Percentiles rank a stretch among this genome's conserved stretches.
These are phyloP conservation scores for Aspergillus ellipticus DNA, from an alignment of 495 filamentous ascomycete species.

Conservation along the genomic window DNA sequence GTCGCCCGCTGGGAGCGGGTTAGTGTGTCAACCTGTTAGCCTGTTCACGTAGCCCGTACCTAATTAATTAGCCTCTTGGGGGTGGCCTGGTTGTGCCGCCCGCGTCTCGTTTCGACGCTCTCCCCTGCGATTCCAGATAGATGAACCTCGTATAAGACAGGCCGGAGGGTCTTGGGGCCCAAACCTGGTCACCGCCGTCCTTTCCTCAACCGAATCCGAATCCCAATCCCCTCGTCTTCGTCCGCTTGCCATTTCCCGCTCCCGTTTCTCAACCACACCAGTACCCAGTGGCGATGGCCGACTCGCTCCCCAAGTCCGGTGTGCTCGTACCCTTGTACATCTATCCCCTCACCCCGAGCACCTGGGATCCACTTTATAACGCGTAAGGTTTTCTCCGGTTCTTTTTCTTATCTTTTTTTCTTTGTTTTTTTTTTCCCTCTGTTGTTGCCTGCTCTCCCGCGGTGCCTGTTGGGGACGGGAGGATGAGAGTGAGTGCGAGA, in stretches of 20 bases:
- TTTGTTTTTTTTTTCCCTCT: neutral
- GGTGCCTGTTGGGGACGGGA: neutral
- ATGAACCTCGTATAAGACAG: neutral
- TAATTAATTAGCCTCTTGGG: too few relatives aligned
- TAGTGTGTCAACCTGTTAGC: too few relatives aligned
- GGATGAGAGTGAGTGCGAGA: too few relatives aligned
- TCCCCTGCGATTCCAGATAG: neutral
- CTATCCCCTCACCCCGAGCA: constrained; percentile 14
- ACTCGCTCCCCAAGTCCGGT: constrained; percentile 10
- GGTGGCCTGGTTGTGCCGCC: neutral
- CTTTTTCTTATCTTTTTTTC: neutral
- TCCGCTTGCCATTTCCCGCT: neutral
- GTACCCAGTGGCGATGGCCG: neutral
- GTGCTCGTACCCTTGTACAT: constrained; percentile 19
- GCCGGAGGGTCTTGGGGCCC: neutral
- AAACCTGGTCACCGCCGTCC: neutral
- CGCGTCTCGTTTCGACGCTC: neutral
- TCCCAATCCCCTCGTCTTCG: neutral
- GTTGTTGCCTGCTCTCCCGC: neutral
- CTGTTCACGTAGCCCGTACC: too few relatives aligned
- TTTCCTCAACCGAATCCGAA: too few relatives aligned
- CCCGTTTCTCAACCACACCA: neutral
- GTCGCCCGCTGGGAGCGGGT: too few relatives aligned
- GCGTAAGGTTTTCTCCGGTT: constrained; percentile 8
- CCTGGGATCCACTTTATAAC: constrained; percentile 19